These are phyloP conservation scores for Chlamydomonas reinhardtii DNA, from an alignment of 163 green algal species.

Conservation along the genomic window DNA sequence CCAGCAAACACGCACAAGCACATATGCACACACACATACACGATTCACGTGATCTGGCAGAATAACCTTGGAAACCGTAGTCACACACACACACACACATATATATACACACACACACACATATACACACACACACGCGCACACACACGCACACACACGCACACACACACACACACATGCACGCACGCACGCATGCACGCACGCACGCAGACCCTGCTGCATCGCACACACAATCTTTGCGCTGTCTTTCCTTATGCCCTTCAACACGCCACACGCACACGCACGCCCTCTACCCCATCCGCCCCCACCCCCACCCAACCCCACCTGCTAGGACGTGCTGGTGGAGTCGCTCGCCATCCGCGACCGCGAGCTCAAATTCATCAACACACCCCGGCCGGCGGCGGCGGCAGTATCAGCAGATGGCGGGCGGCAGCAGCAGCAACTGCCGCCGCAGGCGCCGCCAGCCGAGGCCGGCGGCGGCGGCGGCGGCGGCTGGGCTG, in stretches of 20 bases:
- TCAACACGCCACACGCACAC: neutral
- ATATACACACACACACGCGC: too few species aligned
- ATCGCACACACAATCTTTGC: too few species aligned
- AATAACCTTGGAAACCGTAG: neutral
- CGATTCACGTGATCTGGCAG: too few species aligned
- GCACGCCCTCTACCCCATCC: too few species aligned
- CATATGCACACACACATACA: too few species aligned
- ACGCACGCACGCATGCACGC: neutral
- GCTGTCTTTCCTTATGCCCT: neutral
- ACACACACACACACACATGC: too few species aligned
- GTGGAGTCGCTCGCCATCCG: neutral
- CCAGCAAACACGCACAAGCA: neutral
- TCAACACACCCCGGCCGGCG: constrained; percentile 1
- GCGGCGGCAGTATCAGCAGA: too few species aligned
- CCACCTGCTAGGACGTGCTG: constrained; percentile 37
- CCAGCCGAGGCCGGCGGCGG: too few species aligned
- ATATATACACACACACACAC: too few species aligned
- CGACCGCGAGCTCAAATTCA: constrained; percentile 14
- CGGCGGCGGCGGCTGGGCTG: neutral
- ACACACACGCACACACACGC: too few species aligned
- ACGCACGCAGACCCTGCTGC: too few species aligned
- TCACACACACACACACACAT: constrained; percentile 2
- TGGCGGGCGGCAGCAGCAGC: neutral
- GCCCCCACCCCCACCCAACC: too few species aligned
- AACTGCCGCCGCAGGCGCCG: neutral